Evolutionary conservation across 2,329 filamentous ascomycete species (phyloP), one percentile per base, ranked within the genome.

Genomic region (Corniculantispora saksenae): DNA sequence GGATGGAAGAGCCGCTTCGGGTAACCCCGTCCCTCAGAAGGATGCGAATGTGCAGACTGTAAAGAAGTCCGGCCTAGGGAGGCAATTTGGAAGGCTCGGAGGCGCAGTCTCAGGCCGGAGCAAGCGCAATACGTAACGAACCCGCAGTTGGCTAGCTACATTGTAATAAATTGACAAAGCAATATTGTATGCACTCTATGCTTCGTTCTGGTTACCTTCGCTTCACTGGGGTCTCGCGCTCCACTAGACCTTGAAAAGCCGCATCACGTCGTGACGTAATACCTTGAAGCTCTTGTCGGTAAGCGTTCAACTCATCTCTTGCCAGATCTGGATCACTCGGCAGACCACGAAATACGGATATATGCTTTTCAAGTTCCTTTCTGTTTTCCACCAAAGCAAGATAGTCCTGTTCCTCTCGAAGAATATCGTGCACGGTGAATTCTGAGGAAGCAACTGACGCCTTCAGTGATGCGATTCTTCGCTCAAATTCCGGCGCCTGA

Each of bases 231-330:
- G 84, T 87, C 72, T 87, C 85, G 48, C 82, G 80, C 70, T 88
- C 86, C 2, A 92, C 87, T 55, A 95, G 74, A 2, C 83, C 85
- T 73, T 94, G 92, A 73, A 97, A 96, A 63, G 92, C 81, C 35
- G 80, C 83, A 74, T 97, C 92, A 62, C 93, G 84, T 69, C 83
- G 82, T 68, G 82, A 82, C 32, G 84, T 88, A 60, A 92, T 77
- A 12, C 79, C 78, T 47, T 84, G 82, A 54, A 97, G 79, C 71
- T 93, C 87, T 2, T 80, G 78, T 66, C 91, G 85, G 51, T 93
- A 77, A 35, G 82, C 80, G 68, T 91, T 90, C 32, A 97, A 82
- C 73, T 92, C 88, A n/a, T 81, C 78, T 69, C 89, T 84, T 43
- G 93, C 93, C 55, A 86, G 83, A 56, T 89, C 84, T 10, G 85